Base-by-base conservation (phyloP, 2,329 filamentous ascomycete genomes). In the Fusarium piperis region DNA sequence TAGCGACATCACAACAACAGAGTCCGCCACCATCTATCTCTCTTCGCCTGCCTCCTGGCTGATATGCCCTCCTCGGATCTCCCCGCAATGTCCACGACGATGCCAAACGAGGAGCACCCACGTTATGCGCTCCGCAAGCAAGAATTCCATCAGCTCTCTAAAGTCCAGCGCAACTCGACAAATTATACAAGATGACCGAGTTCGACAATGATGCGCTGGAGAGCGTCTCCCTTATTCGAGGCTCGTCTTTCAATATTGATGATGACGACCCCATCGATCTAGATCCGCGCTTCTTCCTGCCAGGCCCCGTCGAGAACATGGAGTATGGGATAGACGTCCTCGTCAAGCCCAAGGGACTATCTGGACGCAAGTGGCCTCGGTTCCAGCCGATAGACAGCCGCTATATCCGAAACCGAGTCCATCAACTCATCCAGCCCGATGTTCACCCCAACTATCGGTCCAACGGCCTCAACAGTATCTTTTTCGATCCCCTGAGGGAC, bases 221-320 rank as follows among this genome's bases (percentile, higher is more conserved):
- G 8, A 3, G 13, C 1, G 1, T 61, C 12, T 56, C 23, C 4
- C 28, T 61, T 8, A 30, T 30, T 3, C 48, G 46, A 55, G 69
- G 64, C 13, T 28, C 69, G 3, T 41, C 55, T 4, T 67, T 72
- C 30, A 53, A 72, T 20, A 62, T 72, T 9, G 69, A 72, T 20
- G 44, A 62, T 28, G 53, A 72, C n/a, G 58, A 67, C 10, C 63
- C 64, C 4, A 60, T 70, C 4, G 69, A 70, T 28, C 41, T 70
- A 13, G 69, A 72, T 8, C 63, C 55, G 2, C 64, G 67, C 6
- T 70, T 46, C 61, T 70, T 72, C 13, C 48, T 56, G 13, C 63
- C 48, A 11, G 64, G 69, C 23, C 30, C 67, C 1, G 48, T 44
- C 23, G 30, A 60, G 13, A 16, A 46, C 2, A 65, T 61, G 52